Conservation (phyloP, 2,329 filamentous ascomycete genomes). For the Penicillium sp. region DNA sequence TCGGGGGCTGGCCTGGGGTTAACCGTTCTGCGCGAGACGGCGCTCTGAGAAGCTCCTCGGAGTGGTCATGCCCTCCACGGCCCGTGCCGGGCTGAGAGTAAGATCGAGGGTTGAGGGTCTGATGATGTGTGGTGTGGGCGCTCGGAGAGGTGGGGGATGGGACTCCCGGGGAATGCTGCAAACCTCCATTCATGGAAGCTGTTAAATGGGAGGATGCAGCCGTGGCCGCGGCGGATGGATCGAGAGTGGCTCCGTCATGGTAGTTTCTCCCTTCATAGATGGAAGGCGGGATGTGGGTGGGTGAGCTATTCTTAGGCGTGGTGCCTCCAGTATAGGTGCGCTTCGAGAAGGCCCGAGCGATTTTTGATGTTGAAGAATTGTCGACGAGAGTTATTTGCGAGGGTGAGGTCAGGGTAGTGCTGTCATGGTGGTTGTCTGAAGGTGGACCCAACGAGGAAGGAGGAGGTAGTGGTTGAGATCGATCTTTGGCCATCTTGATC, state of each 20-base stretch:
- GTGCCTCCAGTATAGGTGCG: conserved; percentile 66
- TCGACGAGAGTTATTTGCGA: conserved; percentile 34
- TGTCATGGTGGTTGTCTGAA: conserved; percentile 28
- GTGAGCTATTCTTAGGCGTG: conserved; percentile 72
- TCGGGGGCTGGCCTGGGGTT: conserved; percentile 32
- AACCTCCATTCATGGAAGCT: conserved; percentile 62
- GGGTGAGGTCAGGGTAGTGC: conserved; percentile 41
- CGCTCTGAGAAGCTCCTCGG: conserved; percentile 35
- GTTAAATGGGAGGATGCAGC: conserved; percentile 68
- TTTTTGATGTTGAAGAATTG: conserved; percentile 48
- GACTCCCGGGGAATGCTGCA: conserved; percentile 51
- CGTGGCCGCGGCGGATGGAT: conserved; percentile 66
- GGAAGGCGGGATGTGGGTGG: conserved; percentile 65
- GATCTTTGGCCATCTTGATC: conserved; percentile 86
- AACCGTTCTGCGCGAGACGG: conserved; percentile 34
- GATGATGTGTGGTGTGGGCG: conserved; percentile 39
- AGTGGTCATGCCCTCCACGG: conserved; percentile 38
- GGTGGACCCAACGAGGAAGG: conserved; percentile 33
- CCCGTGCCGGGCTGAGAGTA: conserved; percentile 39
- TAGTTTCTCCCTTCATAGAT: conserved; percentile 65
- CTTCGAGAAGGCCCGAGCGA: conserved; percentile 73
- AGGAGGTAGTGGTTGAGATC: conserved; percentile 77
- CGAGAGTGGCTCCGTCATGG: conserved; percentile 52
- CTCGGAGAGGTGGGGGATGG: conserved; percentile 48
- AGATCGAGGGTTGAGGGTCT: conserved; percentile 44